Conservation (phyloP, 2,329 filamentous ascomycete species). For the Pseudonectria buxi region DNA sequence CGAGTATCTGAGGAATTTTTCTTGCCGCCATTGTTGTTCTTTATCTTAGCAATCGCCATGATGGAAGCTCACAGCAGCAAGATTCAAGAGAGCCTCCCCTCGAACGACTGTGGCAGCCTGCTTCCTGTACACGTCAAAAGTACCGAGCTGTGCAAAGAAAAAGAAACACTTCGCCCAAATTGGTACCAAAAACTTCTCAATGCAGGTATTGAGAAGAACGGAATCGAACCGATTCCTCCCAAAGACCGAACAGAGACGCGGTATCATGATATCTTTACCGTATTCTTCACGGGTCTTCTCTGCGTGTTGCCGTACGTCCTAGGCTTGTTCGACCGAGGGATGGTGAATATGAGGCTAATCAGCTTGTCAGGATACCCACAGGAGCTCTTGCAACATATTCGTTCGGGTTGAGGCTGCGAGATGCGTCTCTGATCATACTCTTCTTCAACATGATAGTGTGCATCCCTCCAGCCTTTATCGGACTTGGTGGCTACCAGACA, state of each 20-base stretch:
- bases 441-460: constrained; percentile 52
- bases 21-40: no score
- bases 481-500: constrained; percentile 47
- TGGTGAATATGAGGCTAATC: not conserved
- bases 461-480: constrained; percentile 48
- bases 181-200: constrained; percentile 39
- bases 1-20: no score
- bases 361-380: constrained; percentile 41
- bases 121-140: constrained; percentile 15
- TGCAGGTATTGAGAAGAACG: constrained; percentile 45
- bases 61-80: no score
- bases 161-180: constrained; percentile 23
- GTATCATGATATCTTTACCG: constrained; percentile 51
- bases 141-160: constrained; percentile 23
- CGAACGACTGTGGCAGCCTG: not conserved
- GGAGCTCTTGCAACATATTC: constrained; percentile 50
- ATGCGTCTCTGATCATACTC: constrained; percentile 49
- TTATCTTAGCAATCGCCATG: no score
- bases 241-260: constrained; percentile 46
- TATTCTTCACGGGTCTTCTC: constrained; percentile 53
- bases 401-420: constrained; percentile 48
- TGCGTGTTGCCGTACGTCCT: constrained; percentile 51
- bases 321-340: no score
- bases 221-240: constrained; percentile 48
- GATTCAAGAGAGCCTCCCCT: no score